Percentiles rank a stretch among this genome's conserved stretches.
Conservation (phyloP, 805 yeast species). For the Pichia pseudocactophila region DNA sequence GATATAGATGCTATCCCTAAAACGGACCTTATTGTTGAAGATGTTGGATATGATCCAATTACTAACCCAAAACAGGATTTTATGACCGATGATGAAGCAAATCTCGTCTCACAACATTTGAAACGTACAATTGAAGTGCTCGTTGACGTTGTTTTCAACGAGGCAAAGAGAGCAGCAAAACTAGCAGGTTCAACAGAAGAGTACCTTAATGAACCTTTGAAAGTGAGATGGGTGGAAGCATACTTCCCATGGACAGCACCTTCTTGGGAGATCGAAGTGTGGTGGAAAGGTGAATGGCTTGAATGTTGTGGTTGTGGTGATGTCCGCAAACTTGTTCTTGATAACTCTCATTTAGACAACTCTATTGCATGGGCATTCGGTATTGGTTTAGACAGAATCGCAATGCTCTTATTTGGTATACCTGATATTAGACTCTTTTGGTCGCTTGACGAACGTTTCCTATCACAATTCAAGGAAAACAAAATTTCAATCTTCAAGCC, state of each 20-base stretch:
- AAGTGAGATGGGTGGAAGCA: slow-evolving; percentile 90
- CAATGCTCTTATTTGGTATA: slow-evolving; percentile 90
- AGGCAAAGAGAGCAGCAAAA: slow-evolving; percentile 54
- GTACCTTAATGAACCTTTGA: slow-evolving; percentile 64
- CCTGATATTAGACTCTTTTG: slow-evolving; percentile 94
- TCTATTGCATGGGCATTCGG: slow-evolving; percentile 97
- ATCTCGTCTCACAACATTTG: slow-evolving; percentile 64
- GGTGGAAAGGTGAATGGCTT: slow-evolving; percentile 98
- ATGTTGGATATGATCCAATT: slow-evolving; percentile 45
- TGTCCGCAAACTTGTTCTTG: slow-evolving; percentile 68
- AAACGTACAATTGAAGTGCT: slow-evolving; percentile 79
- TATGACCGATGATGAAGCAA: slow-evolving; percentile 63
- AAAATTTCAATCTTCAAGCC: slow-evolving; percentile 69
- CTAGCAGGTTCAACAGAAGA: slow-evolving; percentile 52
- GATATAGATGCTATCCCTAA: slow-evolving; percentile 63
- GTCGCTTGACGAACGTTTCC: slow-evolving; percentile 75
- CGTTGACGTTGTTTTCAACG: slow-evolving; percentile 73
- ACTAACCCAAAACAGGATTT: slow-evolving; percentile 73
- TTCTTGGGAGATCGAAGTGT: slow-evolving; percentile 95
- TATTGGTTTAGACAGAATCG: slow-evolving; percentile 86
- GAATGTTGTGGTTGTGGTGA: slow-evolving; percentile 96
- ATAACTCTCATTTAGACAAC: slow-evolving; percentile 59
- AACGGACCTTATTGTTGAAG: slow-evolving; percentile 68
- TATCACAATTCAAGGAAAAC: slow-evolving; percentile 58
- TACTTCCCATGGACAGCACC: slow-evolving; percentile 99